Percentiles rank a stretch among this genome's conserved stretches.
Conservation (phyloP, 2,329 filamentous ascomycete species). For the Aspergillus sp. region DNA sequence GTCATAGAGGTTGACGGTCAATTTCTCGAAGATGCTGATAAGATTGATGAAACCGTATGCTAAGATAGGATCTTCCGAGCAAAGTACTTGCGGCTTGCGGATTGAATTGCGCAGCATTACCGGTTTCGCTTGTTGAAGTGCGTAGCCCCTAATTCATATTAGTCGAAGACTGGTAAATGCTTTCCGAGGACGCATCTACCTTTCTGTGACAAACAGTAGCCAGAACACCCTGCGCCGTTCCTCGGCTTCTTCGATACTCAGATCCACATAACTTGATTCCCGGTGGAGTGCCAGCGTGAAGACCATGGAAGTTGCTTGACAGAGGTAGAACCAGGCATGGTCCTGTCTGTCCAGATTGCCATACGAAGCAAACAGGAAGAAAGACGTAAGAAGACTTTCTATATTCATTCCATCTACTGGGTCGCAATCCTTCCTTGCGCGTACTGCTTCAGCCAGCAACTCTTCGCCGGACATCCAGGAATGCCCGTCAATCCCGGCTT, state of each 20-base stretch:
- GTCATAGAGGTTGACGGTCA: slow-evolving; percentile 40
- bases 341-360: slow-evolving; percentile 72
- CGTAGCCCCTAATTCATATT: slow-evolving; percentile 60
- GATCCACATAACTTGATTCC: slow-evolving; percentile 52
- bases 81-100: slow-evolving; percentile 60
- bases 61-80: slow-evolving; percentile 55
- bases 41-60: slow-evolving; percentile 45
- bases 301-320: slow-evolving; percentile 71
- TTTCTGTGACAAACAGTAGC: slow-evolving; percentile 71
- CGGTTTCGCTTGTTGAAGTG: slow-evolving; percentile 68
- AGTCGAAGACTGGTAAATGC: background rate
- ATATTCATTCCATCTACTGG: slow-evolving; percentile 44
- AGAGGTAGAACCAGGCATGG: slow-evolving; percentile 76
- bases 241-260: slow-evolving; percentile 57
- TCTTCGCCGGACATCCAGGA: slow-evolving; percentile 65
- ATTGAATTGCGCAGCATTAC: slow-evolving; percentile 70
- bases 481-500: slow-evolving; percentile 57
- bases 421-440: slow-evolving; percentile 44
- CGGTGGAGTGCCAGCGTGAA: slow-evolving; percentile 47
- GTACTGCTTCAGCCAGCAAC: slow-evolving; percentile 65
- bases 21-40: slow-evolving; percentile 43
- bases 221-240: slow-evolving; percentile 70
- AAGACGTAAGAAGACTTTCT: slow-evolving; percentile 64
- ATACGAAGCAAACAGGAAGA: slow-evolving; percentile 74
- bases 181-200: slow-evolving; percentile 47